A percentile compares a stretch with the other conserved stretches of the same genome.
phyloP scores from a whole-genome alignment of 345 rosid genomes.

The Gossypium sturtianum region DNA sequence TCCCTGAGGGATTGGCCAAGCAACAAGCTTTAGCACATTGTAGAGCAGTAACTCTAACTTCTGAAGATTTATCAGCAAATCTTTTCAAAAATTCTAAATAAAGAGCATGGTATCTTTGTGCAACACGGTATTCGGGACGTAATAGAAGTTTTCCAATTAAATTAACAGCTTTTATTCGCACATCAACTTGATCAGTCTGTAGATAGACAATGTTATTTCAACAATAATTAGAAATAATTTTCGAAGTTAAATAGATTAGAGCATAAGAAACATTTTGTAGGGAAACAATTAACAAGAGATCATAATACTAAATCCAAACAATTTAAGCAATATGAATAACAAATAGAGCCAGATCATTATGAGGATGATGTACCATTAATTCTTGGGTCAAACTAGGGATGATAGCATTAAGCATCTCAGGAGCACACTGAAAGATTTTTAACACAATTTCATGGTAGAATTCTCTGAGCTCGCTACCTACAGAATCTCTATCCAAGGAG shows the following conservation, averaged over 20 bases:
- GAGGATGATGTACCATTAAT: conserved; percentile 47
- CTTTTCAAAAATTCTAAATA: conserved; percentile 77
- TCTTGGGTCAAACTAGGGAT: conserved; percentile 72
- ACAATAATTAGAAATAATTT: background rate
- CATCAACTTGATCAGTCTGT: conserved; percentile 89
- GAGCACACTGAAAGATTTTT: conserved; percentile 60
- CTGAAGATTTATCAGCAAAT: conserved; percentile 82
- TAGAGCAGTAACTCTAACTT: conserved; percentile 73
- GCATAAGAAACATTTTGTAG: background rate
- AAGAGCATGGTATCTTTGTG: conserved; percentile 51
- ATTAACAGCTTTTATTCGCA: conserved; percentile 76
- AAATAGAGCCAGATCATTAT: conserved; percentile 6
- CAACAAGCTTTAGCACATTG: conserved; percentile 64
- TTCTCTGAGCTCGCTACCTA: conserved; percentile 60
- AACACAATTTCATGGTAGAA: conserved; percentile 76
- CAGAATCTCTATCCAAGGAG: conserved; percentile 58
- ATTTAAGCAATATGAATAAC: conserved; percentile 1
- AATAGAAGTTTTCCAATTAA: conserved; percentile 71
- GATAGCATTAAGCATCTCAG: conserved; percentile 69
- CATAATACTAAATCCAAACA: background rate
- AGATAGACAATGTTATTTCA: conserved; percentile 10
- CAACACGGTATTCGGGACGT: conserved; percentile 42
- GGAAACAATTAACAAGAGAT: background rate
- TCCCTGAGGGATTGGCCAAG: conserved; percentile 51
- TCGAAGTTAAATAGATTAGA: background rate